These are phyloP conservation scores for Nannizzia gypsea DNA, from an alignment of 2,329 filamentous ascomycete species.

Conservation along the genomic window DNA sequence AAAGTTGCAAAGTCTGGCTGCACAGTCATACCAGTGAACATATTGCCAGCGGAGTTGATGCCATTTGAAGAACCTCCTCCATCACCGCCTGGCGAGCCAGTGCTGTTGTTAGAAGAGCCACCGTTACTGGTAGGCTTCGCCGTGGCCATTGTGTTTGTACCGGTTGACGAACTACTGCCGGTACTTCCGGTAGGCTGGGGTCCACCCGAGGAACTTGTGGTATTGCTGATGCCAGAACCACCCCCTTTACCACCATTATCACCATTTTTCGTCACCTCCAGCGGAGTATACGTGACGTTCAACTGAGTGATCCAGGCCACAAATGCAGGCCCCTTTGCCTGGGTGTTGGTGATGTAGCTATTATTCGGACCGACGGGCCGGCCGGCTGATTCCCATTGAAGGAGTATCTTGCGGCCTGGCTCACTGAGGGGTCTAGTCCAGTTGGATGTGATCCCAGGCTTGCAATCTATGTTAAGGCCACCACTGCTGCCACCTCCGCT, in stretches of 20 bases:
- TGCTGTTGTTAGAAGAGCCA: neutral
- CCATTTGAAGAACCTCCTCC: neutral
- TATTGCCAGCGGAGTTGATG: neutral
- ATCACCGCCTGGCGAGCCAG: neutral
- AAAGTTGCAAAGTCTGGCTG: conserved; percentile 62
- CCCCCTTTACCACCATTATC: conserved; percentile 39
- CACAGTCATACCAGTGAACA: conserved; percentile 1
- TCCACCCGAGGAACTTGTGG: neutral
- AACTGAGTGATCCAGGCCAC: conserved; percentile 69
- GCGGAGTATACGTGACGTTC: conserved; percentile 57
- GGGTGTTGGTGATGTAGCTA: conserved; percentile 57
- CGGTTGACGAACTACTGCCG: neutral
- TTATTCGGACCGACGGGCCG: conserved; percentile 64
- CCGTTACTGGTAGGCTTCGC: neutral
- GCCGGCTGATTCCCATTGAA: conserved; percentile 63
- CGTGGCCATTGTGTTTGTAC: neutral
- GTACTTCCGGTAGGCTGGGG: neutral
- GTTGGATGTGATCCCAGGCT: conserved; percentile 55
- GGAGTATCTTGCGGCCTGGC: conserved; percentile 57
- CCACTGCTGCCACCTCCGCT: neutral
- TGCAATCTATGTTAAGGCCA: conserved; percentile 37
- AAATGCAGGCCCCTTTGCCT: conserved; percentile 49
- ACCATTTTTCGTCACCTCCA: conserved; percentile 34
- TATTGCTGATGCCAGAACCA: neutral
- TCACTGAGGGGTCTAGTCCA: conserved; percentile 59